phyloP scores from a whole-genome alignment of 192 early-diverging fungal genomes.

The Umbelopsis sp. region DNA sequence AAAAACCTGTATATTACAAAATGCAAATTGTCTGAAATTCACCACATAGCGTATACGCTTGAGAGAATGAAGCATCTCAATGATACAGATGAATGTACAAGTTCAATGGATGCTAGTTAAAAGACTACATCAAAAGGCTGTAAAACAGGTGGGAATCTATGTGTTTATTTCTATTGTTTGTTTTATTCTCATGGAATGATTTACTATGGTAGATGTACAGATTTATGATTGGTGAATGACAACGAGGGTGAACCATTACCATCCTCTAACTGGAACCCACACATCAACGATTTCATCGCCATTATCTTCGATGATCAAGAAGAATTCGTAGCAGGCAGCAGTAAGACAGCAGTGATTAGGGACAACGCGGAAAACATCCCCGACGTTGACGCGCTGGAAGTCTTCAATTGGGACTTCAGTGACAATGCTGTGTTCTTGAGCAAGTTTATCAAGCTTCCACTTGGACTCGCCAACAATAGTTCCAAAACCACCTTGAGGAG shows the following conservation, averaged over 20 bases:
- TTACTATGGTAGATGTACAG: not conserved
- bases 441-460: conserved; percentile 29
- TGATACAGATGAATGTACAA: no score
- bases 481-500: conserved; percentile 41
- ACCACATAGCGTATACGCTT: no score
- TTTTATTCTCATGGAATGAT: no score
- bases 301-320: conserved; percentile 33
- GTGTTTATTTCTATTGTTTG: no score
- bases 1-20: not conserved
- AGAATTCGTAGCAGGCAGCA: conserved; percentile 32
- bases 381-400: conserved; percentile 21
- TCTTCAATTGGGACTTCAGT: conserved; percentile 13
- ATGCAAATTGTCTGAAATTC: no score
- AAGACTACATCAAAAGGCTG: no score
- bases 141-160: no score
- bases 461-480: conserved; percentile 20
- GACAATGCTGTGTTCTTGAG: conserved; percentile 43
- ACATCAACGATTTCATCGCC: conserved; percentile 33
- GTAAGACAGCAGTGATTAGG: conserved; percentile 43
- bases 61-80: no score
- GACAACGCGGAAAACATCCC: conserved; percentile 25
- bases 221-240: not conserved
- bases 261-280: conserved; percentile 41
- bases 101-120: no score
- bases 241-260: conserved; percentile 18